A percentile compares a stretch with the other conserved stretches of the same genome.
phyloP scores from a whole-genome alignment of 345 rosid species.

The Mallotus nudiflorus region DNA sequence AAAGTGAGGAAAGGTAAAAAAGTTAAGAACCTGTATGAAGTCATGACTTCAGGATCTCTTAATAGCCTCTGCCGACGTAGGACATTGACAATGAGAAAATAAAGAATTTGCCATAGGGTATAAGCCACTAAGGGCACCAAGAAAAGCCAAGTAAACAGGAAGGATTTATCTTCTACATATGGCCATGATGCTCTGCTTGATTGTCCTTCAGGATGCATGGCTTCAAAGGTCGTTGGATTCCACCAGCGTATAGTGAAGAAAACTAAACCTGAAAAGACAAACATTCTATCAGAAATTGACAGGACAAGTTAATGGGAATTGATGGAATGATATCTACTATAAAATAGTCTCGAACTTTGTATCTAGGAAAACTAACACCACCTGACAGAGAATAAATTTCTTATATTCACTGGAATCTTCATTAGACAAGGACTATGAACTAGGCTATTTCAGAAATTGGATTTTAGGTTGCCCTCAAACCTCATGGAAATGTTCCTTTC shows the following conservation, averaged over 20 bases:
- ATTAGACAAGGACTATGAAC: neutral
- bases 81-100: slow-evolving; percentile 88
- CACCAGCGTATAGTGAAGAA: slow-evolving; percentile 98
- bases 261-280: slow-evolving; percentile 63
- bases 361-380: neutral
- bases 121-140: slow-evolving; percentile 80
- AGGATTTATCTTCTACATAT: slow-evolving; percentile 73
- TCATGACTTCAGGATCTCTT: slow-evolving; percentile 99
- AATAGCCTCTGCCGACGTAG: slow-evolving; percentile 83
- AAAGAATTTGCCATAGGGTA: slow-evolving; percentile 86
- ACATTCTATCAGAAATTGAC: slow-evolving; percentile 10
- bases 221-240: slow-evolving; percentile 89
- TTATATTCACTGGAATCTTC: neutral
- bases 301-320: neutral
- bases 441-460: neutral
- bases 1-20: neutral
- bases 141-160: slow-evolving; percentile 85
- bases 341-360: neutral
- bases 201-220: slow-evolving; percentile 84
- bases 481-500: neutral
- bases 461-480: neutral
- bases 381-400: neutral
- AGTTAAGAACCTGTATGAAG: slow-evolving; percentile 73
- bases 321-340: neutral
- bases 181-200: slow-evolving; percentile 78